Conservation (phyloP, 2,329 filamentous ascomycete genomes). For the Aspergillus sp. region DNA sequence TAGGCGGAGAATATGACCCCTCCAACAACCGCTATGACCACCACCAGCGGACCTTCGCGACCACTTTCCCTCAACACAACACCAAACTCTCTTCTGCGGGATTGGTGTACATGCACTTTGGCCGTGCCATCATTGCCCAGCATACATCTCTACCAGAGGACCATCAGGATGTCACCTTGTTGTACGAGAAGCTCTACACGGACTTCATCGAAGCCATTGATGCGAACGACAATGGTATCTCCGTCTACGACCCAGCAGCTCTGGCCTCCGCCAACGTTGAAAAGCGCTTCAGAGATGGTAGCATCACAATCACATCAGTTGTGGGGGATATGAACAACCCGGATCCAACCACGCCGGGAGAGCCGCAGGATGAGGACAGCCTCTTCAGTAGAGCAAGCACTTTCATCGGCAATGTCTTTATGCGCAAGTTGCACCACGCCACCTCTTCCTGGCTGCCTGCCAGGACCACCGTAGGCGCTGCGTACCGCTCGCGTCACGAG, state of each 20-base stretch:
- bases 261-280: slow-evolving; percentile 66
- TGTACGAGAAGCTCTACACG: slow-evolving; percentile 87
- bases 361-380: slow-evolving; percentile 73
- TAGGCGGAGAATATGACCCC: slow-evolving; percentile 90
- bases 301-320: slow-evolving; percentile 78
- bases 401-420: slow-evolving; percentile 87
- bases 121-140: slow-evolving; percentile 72
- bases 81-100: slow-evolving; percentile 95
- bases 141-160: slow-evolving; percentile 58
- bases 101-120: slow-evolving; percentile 94
- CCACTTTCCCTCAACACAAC: slow-evolving; percentile 73
- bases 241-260: slow-evolving; percentile 68
- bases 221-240: slow-evolving; percentile 95
- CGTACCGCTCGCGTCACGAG: slow-evolving; percentile 64
- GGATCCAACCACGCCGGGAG: slow-evolving; percentile 43
- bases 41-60: slow-evolving; percentile 87
- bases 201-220: slow-evolving; percentile 94
- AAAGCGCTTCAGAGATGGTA: slow-evolving; percentile 78
- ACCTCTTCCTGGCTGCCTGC: slow-evolving; percentile 80
- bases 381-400: slow-evolving; percentile 72
- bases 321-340: slow-evolving; percentile 76
- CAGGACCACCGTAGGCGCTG: slow-evolving; percentile 68
- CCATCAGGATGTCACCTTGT: slow-evolving; percentile 62
- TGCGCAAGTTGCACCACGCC: slow-evolving; percentile 73
- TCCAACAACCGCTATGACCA: slow-evolving; percentile 81